Evolutionary conservation across 495 filamentous ascomycete species (phyloP).

Genomic region (Platismatia glauca): DNA sequence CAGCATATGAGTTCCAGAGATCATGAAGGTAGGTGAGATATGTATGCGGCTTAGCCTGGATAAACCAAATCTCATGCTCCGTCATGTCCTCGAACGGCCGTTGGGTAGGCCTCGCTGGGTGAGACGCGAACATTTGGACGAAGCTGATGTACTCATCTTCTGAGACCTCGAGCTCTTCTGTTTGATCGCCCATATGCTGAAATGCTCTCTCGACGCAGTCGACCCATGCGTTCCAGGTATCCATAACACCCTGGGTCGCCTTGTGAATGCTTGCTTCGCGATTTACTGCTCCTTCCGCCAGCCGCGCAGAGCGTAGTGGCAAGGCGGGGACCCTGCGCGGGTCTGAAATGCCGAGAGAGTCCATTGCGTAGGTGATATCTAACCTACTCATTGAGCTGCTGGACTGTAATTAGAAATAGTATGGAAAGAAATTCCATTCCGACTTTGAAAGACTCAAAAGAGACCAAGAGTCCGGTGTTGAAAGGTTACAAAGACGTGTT

Average conservation of each 20-base stretch:
- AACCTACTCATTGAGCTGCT: neutral
- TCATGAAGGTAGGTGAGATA: neutral
- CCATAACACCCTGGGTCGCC: neutral
- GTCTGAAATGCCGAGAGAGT: neutral
- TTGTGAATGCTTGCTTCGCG: neutral
- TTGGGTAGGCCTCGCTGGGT: slow-evolving; percentile 5
- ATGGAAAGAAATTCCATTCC: neutral
- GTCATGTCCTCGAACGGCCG: neutral
- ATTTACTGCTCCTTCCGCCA: neutral
- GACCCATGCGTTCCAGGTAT: slow-evolving; percentile 4
- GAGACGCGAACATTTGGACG: slow-evolving; percentile 1
- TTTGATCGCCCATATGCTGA: slow-evolving; percentile 7
- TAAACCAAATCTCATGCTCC: neutral
- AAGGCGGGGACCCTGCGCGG: slow-evolving; percentile 2
- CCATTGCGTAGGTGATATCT: neutral
- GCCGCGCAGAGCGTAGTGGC: slow-evolving; percentile 2
- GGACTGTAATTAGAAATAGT: neutral
- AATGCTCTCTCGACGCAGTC: slow-evolving; percentile 3
- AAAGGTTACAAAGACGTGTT: neutral
- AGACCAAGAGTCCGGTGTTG: neutral
- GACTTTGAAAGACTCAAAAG: too few species aligned
- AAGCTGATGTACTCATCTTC: slow-evolving; percentile 7
- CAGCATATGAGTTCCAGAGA: slow-evolving; percentile 1
- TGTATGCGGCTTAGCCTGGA: neutral
- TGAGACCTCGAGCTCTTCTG: neutral